Evolutionary conservation across 345 rosid species (phyloP).

Genomic region (Eucalyptus fibrosa): DNA sequence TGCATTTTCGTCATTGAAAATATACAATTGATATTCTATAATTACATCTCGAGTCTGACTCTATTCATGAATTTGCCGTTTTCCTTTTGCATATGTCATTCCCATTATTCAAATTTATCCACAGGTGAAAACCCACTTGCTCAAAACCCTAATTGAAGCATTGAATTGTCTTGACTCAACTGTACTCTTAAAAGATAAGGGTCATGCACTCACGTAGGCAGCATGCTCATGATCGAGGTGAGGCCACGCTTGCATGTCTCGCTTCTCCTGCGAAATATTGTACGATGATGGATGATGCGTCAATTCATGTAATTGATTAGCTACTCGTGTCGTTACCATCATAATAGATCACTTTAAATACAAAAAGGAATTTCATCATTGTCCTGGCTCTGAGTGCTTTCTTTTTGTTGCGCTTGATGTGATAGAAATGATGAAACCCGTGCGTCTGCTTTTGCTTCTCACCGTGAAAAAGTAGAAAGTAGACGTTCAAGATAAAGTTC

Average conservation of each 20-base stretch:
- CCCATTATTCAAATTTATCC: background rate
- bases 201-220: background rate
- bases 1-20: rapidly evolving
- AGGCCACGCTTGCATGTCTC: background rate
- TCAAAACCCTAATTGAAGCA: background rate
- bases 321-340: background rate
- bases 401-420: background rate
- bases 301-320: background rate
- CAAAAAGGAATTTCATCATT: background rate
- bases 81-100: rapidly evolving
- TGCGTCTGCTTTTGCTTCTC: background rate
- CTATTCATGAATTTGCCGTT: rapidly evolving
- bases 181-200: background rate
- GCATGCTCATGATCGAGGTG: background rate
- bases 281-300: background rate
- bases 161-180: background rate
- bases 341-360: background rate
- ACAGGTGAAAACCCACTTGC: background rate
- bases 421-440: background rate
- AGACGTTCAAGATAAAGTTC: background rate
- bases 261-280: background rate
- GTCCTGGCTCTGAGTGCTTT: background rate
- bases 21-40: rapidly evolving
- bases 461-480: background rate
- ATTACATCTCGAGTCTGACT: rapidly evolving